Percentiles rank a stretch among this genome's conserved stretches.
Conservation (phyloP, 306 rosid species). For the Begonia peltatifolia region DNA sequence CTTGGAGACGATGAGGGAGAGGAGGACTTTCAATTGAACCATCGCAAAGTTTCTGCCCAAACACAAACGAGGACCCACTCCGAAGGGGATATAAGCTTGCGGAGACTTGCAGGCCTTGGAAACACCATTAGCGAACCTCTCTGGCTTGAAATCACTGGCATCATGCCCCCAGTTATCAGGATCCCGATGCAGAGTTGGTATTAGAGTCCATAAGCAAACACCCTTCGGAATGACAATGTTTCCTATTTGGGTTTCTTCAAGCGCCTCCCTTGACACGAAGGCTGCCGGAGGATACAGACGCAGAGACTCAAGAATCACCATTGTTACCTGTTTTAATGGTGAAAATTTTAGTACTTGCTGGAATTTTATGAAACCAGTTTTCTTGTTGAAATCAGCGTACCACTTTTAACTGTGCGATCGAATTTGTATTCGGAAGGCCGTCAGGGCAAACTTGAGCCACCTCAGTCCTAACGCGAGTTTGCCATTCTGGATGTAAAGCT, state of each 20-base stretch:
- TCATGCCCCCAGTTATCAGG: conserved; percentile 75
- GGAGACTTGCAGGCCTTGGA: conserved; percentile 61
- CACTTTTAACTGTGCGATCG: conserved; percentile 45
- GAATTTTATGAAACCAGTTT: too few species aligned
- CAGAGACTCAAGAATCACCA: conserved; percentile 74
- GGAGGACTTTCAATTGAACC: conserved; percentile 49
- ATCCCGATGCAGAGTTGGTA: conserved; percentile 68
- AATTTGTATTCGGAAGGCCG: conserved; percentile 31
- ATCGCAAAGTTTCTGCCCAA: conserved; percentile 77
- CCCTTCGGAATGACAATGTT: conserved; percentile 55
- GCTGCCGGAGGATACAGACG: conserved; percentile 90
- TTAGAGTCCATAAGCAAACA: conserved; percentile 62
- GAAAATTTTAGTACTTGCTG: too few species aligned
- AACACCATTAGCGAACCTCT: conserved; percentile 65
- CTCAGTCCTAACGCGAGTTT: conserved; percentile 45
- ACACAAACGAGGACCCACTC: conserved; percentile 64
- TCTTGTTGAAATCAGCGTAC: conserved; percentile 13
- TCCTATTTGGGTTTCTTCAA: conserved; percentile 51
- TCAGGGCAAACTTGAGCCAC: conserved; percentile 44
- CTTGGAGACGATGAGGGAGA: conserved; percentile 28
- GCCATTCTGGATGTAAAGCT: conserved; percentile 76
- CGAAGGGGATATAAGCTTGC: conserved; percentile 67
- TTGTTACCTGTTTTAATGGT: conserved; percentile 23
- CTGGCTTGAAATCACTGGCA: conserved; percentile 69
- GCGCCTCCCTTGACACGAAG: conserved; percentile 84